Conservation (phyloP, 2,329 filamentous ascomycete genomes). For the Fusarium sp. region DNA sequence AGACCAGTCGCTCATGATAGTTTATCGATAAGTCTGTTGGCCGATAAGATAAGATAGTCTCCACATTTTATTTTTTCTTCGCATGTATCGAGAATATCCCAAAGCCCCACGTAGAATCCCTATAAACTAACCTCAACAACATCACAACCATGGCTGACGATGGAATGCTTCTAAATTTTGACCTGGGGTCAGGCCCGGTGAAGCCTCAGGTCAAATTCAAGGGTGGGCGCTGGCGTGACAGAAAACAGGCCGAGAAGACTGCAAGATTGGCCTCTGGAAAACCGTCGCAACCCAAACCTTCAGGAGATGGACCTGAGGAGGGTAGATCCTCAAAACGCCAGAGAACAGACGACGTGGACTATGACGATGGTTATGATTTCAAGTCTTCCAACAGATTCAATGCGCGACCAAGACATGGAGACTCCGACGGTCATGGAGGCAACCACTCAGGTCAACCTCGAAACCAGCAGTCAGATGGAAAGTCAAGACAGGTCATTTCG, state of each 20-base stretch:
- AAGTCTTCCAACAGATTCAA: constrained; percentile 19
- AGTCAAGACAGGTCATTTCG: constrained; percentile 77
- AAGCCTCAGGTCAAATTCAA: constrained; percentile 76
- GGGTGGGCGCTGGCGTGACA: constrained; percentile 93
- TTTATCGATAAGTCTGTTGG: constrained; percentile 43
- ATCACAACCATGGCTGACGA: constrained; percentile 82
- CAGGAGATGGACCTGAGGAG: constrained; percentile 45
- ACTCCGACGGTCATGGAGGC: constrained; percentile 32
- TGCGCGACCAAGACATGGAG: constrained; percentile 28
- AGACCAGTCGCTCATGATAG: background rate
- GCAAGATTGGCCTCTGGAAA: constrained; percentile 47
- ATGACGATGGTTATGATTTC: constrained; percentile 32
- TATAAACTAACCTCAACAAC: constrained; percentile 30
- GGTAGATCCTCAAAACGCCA: constrained; percentile 61
- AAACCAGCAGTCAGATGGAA: constrained; percentile 43
- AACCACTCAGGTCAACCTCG: constrained; percentile 35
- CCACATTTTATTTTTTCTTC: constrained; percentile 38
- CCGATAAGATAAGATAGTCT: constrained; percentile 18
- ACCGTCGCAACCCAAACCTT: constrained; percentile 36
- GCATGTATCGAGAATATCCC: constrained; percentile 21
- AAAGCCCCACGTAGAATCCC: constrained; percentile 43
- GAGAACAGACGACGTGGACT: constrained; percentile 47
- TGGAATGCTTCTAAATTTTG: constrained; percentile 94
- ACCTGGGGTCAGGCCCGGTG: constrained; percentile 76
- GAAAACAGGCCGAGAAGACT: constrained; percentile 73